Evolutionary conservation across 495 filamentous ascomycete genomes (phyloP), one percentile per base, ranked within the genome.

Genomic region (Cetradonia linearis): DNA sequence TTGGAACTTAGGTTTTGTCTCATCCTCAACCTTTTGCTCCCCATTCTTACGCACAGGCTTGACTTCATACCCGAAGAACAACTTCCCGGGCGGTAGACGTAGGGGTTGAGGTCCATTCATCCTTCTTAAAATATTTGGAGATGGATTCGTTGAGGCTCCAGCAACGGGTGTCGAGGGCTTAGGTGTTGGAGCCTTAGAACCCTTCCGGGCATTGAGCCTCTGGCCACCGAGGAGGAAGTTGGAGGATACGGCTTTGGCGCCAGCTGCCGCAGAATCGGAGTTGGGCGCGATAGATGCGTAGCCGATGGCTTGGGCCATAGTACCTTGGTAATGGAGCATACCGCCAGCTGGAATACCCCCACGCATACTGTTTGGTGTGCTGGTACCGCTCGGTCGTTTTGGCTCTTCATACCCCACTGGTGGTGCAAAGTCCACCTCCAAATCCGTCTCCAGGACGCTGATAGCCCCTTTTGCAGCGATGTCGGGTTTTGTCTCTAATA

Each of bases 251-350:
- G 84, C 84, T 65, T 78, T 78, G 16, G 79, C 81, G 30, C 85
- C 83, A 9, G 78, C 70, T 0, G 79, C 78, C 16, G 81, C 82
- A 13, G 82, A 76, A 8, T 77, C 82, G 1, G 88, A 77, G 16
- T 83, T 83, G 0, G 93, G 93, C 0, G 89, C 87, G 64, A 98
- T 96, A n/a, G 91, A 82, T 46, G 88, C 82, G 70, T 97, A 98
- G 75, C 96, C 96, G 74, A 98, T 96, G 18, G 89, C 81, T 68
- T 95, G 89, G 2, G 94, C 91, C 93, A 98, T 98, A 33, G 86
- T 90, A 8, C 93, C 93, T 61, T 93, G 86, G 54, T 76, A 81
- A 67, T 94, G 87, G 60, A 95, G 68, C 40, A 86, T 70, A 10
- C 89, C 90, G 18, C 88, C 88, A 9, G 78, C 72, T 6, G 85